Evolutionary conservation across 306 rosid genomes (phyloP).

Genomic region (Carpinus fangiana): DNA sequence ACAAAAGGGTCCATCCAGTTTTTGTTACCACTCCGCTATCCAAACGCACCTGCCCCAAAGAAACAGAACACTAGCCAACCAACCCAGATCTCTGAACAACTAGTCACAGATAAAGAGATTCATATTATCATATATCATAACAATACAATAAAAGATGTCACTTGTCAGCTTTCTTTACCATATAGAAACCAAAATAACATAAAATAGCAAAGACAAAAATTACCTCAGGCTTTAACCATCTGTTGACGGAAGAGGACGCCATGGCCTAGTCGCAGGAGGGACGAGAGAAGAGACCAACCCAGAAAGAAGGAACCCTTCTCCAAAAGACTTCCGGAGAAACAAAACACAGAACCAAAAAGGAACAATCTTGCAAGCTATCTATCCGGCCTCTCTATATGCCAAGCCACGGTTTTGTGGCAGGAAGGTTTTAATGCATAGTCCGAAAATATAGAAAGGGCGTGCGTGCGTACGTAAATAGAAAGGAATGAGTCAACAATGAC

Average conservation of each 20-base stretch:
- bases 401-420: neutral
- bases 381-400: neutral
- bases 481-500: conserved; percentile 32
- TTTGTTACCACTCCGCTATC: neutral
- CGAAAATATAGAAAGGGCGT: neutral
- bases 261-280: conserved; percentile 20
- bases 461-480: conserved; percentile 21
- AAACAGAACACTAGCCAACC: neutral
- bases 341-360: neutral
- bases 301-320: conserved; percentile 21
- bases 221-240: conserved; percentile 96
- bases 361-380: neutral
- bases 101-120: neutral
- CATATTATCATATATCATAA: neutral
- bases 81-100: neutral
- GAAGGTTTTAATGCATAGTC: conserved; percentile 7
- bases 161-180: neutral
- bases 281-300: conserved; percentile 4
- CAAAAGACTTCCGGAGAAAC: conserved; percentile 10
- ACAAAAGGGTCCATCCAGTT: neutral
- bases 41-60: neutral
- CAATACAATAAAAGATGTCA: neutral
- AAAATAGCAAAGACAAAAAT: neutral
- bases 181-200: neutral
- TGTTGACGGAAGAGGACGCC: conserved; percentile 40